phyloP scores from a whole-genome alignment of 2,329 filamentous ascomycete genomes.

The Bipolaris zeicola region DNA sequence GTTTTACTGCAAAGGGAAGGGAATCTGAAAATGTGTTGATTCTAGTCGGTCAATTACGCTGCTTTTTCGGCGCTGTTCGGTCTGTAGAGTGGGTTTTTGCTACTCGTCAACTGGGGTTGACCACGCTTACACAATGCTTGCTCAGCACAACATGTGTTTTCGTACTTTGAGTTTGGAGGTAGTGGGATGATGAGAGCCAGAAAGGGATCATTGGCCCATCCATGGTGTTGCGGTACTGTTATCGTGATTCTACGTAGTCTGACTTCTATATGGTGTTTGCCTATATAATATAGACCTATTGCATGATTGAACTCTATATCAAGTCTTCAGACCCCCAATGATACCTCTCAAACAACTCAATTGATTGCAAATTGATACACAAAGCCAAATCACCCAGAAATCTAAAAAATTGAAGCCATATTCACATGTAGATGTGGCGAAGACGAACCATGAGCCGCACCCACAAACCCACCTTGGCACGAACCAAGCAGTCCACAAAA shows the following conservation, averaged over 20 bases:
- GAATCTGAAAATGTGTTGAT: slow-evolving; percentile 12
- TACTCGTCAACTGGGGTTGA: neutral
- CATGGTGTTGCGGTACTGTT: neutral
- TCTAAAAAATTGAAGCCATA: too few species aligned
- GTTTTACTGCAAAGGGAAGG: slow-evolving; percentile 10
- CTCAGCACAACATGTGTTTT: neutral
- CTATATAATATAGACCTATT: neutral
- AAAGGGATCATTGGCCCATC: neutral
- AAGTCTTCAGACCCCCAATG: neutral
- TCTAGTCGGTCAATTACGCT: slow-evolving; percentile 18
- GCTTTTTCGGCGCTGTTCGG: slow-evolving; percentile 15
- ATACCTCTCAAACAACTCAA: neutral
- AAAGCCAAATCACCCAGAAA: too few species aligned
- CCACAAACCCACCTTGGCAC: too few species aligned
- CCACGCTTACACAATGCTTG: slow-evolving; percentile 1
- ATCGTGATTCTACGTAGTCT: neutral
- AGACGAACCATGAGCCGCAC: too few species aligned
- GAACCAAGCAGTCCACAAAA: too few species aligned
- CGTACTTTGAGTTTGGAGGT: neutral
- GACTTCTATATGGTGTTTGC: neutral
- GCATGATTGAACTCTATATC: neutral
- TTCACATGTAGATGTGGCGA: too few species aligned
- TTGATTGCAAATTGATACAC: too few species aligned
- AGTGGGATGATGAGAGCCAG: neutral
- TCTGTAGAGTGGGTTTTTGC: neutral